These are phyloP conservation scores for Trichoderma virens DNA, from an alignment of 495 filamentous ascomycete species.

Conservation along the genomic window DNA sequence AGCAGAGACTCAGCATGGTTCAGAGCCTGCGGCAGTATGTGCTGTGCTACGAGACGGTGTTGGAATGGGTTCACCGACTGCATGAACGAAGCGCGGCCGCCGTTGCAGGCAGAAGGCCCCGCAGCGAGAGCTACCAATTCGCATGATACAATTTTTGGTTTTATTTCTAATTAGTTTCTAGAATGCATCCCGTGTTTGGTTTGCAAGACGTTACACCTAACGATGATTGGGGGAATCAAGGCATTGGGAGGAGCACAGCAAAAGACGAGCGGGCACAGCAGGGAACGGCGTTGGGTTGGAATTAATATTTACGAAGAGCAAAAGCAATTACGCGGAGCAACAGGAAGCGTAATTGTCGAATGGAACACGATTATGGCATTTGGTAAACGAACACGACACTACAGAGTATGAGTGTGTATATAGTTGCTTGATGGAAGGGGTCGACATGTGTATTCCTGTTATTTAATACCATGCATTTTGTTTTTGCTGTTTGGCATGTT, in stretches of 20 bases:
- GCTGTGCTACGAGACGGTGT: slow-evolving; percentile 88
- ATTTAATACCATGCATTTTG: too few relatives aligned
- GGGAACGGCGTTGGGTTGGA: slow-evolving; percentile 8
- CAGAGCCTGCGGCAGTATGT: slow-evolving; percentile 93
- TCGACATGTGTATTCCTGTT: too few relatives aligned
- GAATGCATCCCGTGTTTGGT: background rate
- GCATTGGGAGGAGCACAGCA: background rate
- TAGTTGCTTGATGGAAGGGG: background rate
- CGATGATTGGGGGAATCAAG: background rate
- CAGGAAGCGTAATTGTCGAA: slow-evolving; percentile 1
- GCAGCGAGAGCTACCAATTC: slow-evolving; percentile 22
- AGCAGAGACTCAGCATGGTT: slow-evolving; percentile 90
- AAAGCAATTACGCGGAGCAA: background rate
- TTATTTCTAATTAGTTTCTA: background rate
- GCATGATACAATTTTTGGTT: background rate
- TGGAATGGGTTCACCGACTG: slow-evolving; percentile 68
- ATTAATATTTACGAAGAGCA: background rate
- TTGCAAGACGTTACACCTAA: background rate
- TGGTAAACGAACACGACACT: background rate
- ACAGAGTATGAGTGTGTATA: background rate
- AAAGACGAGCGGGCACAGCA: slow-evolving; percentile 3
- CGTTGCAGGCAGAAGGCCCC: slow-evolving; percentile 19
- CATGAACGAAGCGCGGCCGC: slow-evolving; percentile 32
- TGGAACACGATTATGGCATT: background rate
- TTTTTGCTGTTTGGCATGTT: too few relatives aligned